Evolutionary conservation across 108 stramenopile genomes (phyloP), one percentile per base, ranked within the genome.

Genomic region (Nitzschia sp.): DNA sequence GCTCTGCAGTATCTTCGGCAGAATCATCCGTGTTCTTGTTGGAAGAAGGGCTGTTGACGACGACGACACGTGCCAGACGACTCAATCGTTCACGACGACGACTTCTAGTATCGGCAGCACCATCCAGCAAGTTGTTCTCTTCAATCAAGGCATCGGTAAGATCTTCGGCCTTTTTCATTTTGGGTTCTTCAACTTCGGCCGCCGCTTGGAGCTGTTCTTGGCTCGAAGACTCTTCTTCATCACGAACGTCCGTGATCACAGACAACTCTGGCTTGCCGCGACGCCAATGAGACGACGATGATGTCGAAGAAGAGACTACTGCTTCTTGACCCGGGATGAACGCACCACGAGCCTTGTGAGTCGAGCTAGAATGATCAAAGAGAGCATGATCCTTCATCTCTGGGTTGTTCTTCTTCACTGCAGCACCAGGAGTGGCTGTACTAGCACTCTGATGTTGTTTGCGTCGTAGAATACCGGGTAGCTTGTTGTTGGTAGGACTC

Each of bases 351-450:
- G 60, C 25, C 38, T 61, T 61, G 41, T 61, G 60, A 26, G 60
- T 61, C 23, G 60, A 61, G 26, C 60, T 61, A 26, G 60, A 61
- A 61, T 61, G 60, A 31, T 61, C 60, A 41, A 61, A 61, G n/a
- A n/a, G n/a, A n/a, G n/a, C n/a, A n/a, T n/a, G n/a, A n/a, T n/a
- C n/a, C n/a, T n/a, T n/a, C n/a, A n/a, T n/a, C n/a, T n/a, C n/a
- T n/a, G n/a, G n/a, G 5, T 36, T 44, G 13, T 0, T 13, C 0
- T 26, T 41, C 13, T 13, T 15, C 6, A 13, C 6, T 9, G 38
- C 13, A n/a, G 48, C 13, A 22, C 19, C 19, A n/a, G 16, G 8
- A 4, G 17, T 22, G 19, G 48, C 48, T 50, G 13, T 4, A 8
- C 19, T 50, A n/a, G 8, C 8, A 21, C 19, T n/a, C 19, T 50